Base-by-base conservation (phyloP, 805 yeast genomes). In the Pichia occidentalis region DNA sequence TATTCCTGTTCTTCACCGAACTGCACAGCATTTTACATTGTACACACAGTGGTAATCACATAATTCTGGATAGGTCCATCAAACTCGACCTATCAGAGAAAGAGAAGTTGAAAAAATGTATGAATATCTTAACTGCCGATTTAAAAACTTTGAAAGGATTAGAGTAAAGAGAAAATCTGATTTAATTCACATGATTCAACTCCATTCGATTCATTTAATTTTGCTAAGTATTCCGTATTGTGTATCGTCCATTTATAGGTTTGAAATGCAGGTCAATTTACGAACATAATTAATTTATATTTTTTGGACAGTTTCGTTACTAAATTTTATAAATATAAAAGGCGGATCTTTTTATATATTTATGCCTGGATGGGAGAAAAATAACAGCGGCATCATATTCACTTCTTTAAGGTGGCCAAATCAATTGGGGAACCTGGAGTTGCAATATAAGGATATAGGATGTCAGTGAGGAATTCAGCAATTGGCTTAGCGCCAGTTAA, bases 391-490 rank as follows among this genome's bases (percentile, higher is more conserved):
- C 25, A 29, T 8, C 20, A 18, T 16, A 10, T 28, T 32, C 25
- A 41, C 39, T 39, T 30, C 34, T 59, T 60, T 45, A 64, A 51
- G 13, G 54, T 46, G 11, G 40, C 30, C 37, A 63, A 51, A 32
- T 59, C 64, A 37, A 60, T 46, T 40, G 58, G 59, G 17, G 46
- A 35, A 17, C 57, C 64, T 31, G 63, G 41, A 3, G 83, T 75
- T 33, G 79, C 72, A 41, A 79, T 71, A 40, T 83, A 84, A 50
- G 82, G 87, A 58, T 83, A 83, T 54, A 83, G 68, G 60, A 82
- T 68, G 24, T 80, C 77, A 32, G 94, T 83, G 52, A 83, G 73
- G 61, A 83, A 83, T 54, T 83, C 88, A 42, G 82, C 77, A 60
- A 80, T 78, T 53, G 75, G 75, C 37, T 50, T 53, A 52, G 74